Evolutionary conservation across 257 asterid genomes (phyloP).

Genomic region (Solanum medicagineum): DNA sequence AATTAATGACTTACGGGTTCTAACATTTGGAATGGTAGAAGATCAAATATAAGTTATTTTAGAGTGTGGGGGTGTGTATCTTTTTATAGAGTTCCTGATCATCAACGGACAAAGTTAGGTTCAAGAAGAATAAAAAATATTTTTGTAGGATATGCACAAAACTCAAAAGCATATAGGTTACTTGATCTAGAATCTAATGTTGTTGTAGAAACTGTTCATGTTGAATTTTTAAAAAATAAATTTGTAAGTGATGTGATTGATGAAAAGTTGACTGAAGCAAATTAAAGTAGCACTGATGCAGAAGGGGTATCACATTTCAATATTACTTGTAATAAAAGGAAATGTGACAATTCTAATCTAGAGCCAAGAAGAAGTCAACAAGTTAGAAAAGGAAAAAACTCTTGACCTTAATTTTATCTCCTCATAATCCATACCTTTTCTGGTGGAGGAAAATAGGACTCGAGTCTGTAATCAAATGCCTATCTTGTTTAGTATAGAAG

Average conservation of each 20-base stretch:
- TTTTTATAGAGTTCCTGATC: neutral
- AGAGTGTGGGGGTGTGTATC: neutral
- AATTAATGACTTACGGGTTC: too few relatives aligned
- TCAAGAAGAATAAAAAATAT: neutral
- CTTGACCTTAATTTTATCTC: neutral
- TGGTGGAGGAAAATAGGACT: neutral
- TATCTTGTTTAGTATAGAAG: neutral
- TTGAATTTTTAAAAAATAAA: neutral
- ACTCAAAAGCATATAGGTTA: neutral
- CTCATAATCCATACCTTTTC: neutral
- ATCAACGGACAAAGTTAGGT: neutral
- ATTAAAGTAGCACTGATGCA: neutral
- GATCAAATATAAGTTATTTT: neutral
- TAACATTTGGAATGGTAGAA: neutral
- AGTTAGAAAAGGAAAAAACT: neutral
- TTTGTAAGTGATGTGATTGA: neutral
- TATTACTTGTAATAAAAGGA: neutral
- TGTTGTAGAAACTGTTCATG: neutral
- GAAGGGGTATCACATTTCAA: neutral
- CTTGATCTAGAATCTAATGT: neutral
- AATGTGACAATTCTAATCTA: neutral
- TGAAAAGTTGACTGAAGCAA: neutral
- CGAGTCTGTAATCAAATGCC: neutral
- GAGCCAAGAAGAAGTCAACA: neutral
- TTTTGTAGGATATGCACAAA: neutral